Evolutionary conservation across 2,329 filamentous ascomycete genomes (phyloP).

Genomic region (Ascochyta pisi): DNA sequence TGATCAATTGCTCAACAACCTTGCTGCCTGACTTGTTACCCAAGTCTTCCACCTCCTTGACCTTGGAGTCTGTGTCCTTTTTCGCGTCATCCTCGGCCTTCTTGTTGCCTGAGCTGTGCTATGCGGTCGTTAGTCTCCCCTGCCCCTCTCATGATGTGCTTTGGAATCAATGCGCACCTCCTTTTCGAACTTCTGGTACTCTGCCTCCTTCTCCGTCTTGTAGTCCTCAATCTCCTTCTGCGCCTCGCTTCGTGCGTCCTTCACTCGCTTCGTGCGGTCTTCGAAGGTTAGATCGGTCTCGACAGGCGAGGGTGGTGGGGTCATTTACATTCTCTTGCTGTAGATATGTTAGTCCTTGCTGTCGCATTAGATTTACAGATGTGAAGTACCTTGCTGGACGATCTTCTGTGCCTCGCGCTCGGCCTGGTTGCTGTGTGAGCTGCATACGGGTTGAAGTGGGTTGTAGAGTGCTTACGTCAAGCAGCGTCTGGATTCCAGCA

Average conservation of each 20-base stretch:
- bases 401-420: conserved; percentile 99
- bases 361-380: neutral
- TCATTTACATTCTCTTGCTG: conserved; percentile 84
- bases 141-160: neutral
- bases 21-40: conserved; percentile 80
- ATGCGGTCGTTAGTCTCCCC: conserved; percentile 29
- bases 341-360: conserved; percentile 21
- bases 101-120: conserved; percentile 94
- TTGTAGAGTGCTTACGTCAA: conserved; percentile 75
- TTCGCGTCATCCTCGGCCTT: conserved; percentile 73
- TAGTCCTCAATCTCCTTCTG: conserved; percentile 98
- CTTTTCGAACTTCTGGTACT: conserved; percentile 94
- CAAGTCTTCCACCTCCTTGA: conserved; percentile 80
- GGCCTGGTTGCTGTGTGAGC: conserved; percentile 67
- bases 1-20: conserved; percentile 83
- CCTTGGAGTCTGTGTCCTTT: conserved; percentile 80
- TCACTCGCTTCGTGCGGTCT: conserved; percentile 97
- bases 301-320: conserved; percentile 7
- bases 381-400: conserved; percentile 83
- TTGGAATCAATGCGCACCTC: conserved; percentile 59
- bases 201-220: conserved; percentile 84
- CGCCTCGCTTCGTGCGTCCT: conserved; percentile 93
- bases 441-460: conserved; percentile 31
- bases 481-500: conserved; percentile 95
- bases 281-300: conserved; percentile 30